Evolutionary conservation across 257 asterid species (phyloP).

Genomic region (Solanum infundibuliforme): DNA sequence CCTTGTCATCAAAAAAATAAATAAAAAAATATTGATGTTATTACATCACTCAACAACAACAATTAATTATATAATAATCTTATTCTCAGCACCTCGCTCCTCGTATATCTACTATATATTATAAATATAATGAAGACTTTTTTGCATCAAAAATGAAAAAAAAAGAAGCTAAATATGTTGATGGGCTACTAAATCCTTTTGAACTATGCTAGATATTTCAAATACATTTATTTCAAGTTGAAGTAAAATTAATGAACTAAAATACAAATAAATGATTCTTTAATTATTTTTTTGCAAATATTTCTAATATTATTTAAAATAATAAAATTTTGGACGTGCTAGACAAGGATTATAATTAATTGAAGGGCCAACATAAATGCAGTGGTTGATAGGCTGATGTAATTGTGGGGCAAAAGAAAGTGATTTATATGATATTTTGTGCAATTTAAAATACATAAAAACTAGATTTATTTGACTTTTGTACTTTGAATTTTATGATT

Average conservation of each 20-base stretch:
- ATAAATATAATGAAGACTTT: no score
- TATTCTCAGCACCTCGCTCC: no score
- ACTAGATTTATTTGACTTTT: not conserved
- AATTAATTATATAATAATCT: no score
- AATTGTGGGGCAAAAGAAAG: not conserved
- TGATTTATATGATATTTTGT: not conserved
- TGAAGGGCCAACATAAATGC: not conserved
- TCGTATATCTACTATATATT: not conserved
- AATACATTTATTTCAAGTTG: not conserved
- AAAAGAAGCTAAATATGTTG: not conserved
- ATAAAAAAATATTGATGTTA: no score
- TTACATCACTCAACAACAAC: no score
- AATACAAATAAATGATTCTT: not conserved
- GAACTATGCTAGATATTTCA: not conserved
- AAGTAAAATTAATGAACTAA: not conserved
- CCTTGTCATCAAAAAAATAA: no score
- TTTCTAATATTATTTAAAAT: not conserved
- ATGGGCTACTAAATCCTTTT: not conserved
- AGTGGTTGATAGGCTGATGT: not conserved
- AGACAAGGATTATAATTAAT: not conserved
- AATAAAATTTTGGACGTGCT: not conserved
- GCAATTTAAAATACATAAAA: not conserved
- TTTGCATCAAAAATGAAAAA: not conserved
- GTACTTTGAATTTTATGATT: not conserved
- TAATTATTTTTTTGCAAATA: not conserved